Evolutionary conservation across 1,139 yeast species (phyloP), one percentile per base, ranked within the genome.

Genomic region (Martiniozyma asiatica): DNA sequence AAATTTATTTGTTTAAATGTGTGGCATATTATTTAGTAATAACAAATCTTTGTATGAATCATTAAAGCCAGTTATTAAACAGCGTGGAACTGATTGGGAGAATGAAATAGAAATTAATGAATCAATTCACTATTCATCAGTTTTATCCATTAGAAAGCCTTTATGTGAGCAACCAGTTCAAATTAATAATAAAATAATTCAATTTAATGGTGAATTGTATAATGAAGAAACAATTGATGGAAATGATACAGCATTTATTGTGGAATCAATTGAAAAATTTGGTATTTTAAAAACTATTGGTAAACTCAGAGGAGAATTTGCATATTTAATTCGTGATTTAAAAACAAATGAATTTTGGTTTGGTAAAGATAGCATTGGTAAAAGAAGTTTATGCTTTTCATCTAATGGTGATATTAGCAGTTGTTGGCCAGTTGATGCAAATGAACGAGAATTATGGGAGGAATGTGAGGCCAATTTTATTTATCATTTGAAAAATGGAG

Each of bases 121-220:
- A 16, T 17, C 15, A 9, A 11, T 15, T 3, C 20, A 19, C 23
- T 70, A 63, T 37, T 71, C 89, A 0, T 78, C 95, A 0, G 82
- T 89, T 0, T 58, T 89, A 15, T 77, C 94, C 0, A 56, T 89
- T 24, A 60, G 97, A 35, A 67, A 68, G 22, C 97, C 97, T 1
- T 69, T 81, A 41, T 71, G 80, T 0, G 43, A 55, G 15, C 97
- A 89, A 52, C 95, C 97, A 0, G 39, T 67, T 8, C 35, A 29
- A 3, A 53, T 50, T 7, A n/a, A 24, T 25, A 8, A 17, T 17
- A 51, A 50, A 11, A 45, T 62, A 1, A 41, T 75, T 11, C 95
- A 81, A 46, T 89, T 78, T 55, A 89, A 89, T 50, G 98, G 97
- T 0, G 97, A 87, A 48, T 56, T 85, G 9, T 87, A 87, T 50